Percentiles rank a stretch among this genome's conserved stretches.
Conservation (phyloP, 2,329 filamentous ascomycete genomes). For the Scedosporium apiospermum region DNA sequence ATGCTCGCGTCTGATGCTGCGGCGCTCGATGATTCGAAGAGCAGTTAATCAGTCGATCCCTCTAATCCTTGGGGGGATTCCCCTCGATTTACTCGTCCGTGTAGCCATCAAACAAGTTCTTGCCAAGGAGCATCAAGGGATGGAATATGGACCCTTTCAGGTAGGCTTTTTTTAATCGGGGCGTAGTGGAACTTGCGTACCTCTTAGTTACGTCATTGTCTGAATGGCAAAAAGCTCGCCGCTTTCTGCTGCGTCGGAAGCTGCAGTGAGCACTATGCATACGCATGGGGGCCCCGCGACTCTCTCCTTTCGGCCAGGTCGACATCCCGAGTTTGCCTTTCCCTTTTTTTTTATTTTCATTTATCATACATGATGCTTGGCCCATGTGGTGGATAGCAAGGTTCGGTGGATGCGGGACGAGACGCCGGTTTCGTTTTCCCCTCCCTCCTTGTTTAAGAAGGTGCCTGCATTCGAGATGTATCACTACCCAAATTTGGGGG, state of each 20-base stretch:
- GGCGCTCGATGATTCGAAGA: neutral
- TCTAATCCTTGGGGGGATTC: neutral
- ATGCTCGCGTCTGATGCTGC: neutral
- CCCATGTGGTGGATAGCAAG: neutral
- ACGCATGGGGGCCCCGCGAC: neutral
- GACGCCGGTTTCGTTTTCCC: neutral
- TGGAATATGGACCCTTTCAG: no score
- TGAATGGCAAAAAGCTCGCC: no score
- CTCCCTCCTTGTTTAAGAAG: neutral
- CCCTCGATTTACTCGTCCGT: no score
- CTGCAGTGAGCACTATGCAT: neutral
- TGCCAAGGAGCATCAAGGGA: no score
- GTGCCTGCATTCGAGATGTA: neutral
- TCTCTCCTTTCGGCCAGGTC: neutral
- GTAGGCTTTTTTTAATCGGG: no score
- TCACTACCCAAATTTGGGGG: slow-evolving; percentile 1
- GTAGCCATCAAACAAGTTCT: no score
- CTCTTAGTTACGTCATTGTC: no score
- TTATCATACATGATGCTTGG: neutral
- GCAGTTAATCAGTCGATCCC: neutral
- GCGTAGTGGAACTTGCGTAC: no score
- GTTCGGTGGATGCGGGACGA: neutral
- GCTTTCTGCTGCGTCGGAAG: no score
- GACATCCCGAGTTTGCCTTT: neutral
- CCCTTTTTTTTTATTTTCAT: neutral